Evolutionary conservation across 345 rosid species (phyloP).

Genomic region (Citrus unshiu): DNA sequence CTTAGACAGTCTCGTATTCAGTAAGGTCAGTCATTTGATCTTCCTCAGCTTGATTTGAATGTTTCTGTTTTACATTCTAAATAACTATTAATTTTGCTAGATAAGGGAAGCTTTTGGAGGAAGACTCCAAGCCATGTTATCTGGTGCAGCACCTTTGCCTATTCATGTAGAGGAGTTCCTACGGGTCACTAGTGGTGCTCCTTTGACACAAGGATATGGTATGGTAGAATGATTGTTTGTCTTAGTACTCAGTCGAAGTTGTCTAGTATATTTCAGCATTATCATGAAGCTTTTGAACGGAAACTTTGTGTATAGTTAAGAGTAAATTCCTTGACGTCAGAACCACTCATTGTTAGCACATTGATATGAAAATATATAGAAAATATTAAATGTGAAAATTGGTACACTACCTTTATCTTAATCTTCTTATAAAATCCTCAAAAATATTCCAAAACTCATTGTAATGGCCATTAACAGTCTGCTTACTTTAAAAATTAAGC

Average conservation of each 20-base stretch:
- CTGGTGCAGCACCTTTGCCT: conserved; percentile 97
- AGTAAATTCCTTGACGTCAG: not conserved
- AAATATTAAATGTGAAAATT: not conserved
- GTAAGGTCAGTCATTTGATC: conserved; percentile 45
- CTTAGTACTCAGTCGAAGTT: not conserved
- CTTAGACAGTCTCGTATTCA: conserved; percentile 72
- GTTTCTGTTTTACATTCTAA: conserved; percentile 7
- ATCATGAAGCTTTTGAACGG: not conserved
- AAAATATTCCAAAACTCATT: not conserved
- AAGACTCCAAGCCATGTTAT: conserved; percentile 61
- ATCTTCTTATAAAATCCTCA: not conserved
- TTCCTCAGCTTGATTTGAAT: not conserved
- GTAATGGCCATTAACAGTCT: not conserved
- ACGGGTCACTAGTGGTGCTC: conserved; percentile 74
- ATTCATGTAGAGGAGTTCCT: conserved; percentile 87
- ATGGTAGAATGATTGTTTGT: conserved; percentile 10
- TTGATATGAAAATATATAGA: not conserved
- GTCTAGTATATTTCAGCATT: not conserved
- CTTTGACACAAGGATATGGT: conserved; percentile 95
- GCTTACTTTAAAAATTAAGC: not conserved
- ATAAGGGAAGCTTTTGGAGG: conserved; percentile 82
- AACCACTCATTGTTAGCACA: not conserved
- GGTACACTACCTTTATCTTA: not conserved
- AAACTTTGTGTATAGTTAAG: not conserved
- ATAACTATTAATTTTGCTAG: conserved; percentile 27